Evolutionary conservation across 805 yeast genomes (phyloP).

Genomic region (Wickerhamiella nectarea): DNA sequence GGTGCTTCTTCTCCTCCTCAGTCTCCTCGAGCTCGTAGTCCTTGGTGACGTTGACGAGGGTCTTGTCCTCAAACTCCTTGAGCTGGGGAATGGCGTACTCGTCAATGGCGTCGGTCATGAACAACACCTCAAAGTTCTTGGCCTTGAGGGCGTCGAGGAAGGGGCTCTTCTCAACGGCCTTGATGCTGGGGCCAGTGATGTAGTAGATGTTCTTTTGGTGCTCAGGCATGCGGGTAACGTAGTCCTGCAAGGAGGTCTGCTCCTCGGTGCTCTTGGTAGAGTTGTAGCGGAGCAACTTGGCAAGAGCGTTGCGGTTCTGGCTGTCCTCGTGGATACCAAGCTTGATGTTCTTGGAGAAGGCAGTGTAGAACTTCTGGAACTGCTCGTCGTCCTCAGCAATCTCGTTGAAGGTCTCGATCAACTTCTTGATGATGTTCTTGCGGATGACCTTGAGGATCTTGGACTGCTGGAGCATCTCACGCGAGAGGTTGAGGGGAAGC

Average conservation of each 20-base stretch:
- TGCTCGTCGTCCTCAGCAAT: slow-evolving; percentile 98
- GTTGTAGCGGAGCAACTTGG: slow-evolving; percentile 93
- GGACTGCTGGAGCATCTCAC: slow-evolving; percentile 99
- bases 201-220: slow-evolving; percentile 99
- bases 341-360: slow-evolving; percentile 95
- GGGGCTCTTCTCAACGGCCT: slow-evolving; percentile 98
- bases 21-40: slow-evolving; percentile 94
- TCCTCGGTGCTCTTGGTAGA: slow-evolving; percentile 93
- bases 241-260: slow-evolving; percentile 86
- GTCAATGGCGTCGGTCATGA: slow-evolving; percentile 97
- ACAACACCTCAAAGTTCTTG: slow-evolving; percentile 94
- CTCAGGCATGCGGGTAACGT: slow-evolving; percentile 98
- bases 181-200: slow-evolving; percentile 97
- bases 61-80: slow-evolving; percentile 99
- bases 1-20: slow-evolving; percentile 88
- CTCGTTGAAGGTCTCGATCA: slow-evolving; percentile 97
- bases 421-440: slow-evolving; percentile 97
- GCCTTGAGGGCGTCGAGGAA: slow-evolving; percentile 98
- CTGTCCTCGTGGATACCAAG: slow-evolving; percentile 98
- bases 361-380: slow-evolving; percentile 95
- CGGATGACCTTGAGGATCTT: slow-evolving; percentile 98
- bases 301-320: slow-evolving; percentile 90
- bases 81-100: slow-evolving; percentile 99
- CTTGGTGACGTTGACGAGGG: slow-evolving; percentile 96
- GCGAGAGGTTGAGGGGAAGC: slow-evolving; percentile 97